Base-by-base conservation (phyloP, 1,284 basidiomycete species). In the Naganishia sp. region DNA sequence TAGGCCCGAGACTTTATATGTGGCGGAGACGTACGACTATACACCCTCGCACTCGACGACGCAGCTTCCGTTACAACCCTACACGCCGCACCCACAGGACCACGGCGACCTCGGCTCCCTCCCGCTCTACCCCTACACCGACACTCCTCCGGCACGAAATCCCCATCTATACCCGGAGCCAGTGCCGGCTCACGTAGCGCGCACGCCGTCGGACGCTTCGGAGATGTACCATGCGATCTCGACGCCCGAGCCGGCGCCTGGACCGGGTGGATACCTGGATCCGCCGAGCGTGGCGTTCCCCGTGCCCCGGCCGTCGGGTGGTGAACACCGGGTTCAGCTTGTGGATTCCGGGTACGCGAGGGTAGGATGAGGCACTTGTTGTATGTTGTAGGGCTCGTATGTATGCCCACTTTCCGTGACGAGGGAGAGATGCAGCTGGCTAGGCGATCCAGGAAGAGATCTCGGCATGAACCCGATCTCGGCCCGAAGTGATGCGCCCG, bases 341-440 rank as follows among this genome's bases (percentile, higher is more conserved):
- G 62, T 54, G 3, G 52, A 63, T 63, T 31, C 51, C 18, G 62
- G 62, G 11, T 63, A 63, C 23, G 52, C 31, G 32, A 49, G 47
- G 46, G 21, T 49, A 25, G 21, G 21, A 23, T 25, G 47, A 23
- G 35, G 35, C 3, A 39, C 7, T 39, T 9, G 35, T 13, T 13
- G 35, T 13, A 39, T 39, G 35, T 39, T 39, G 35, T 39, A 39
- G 7, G 7, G 35, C 7, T 39, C 7, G 35, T 9, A 9, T 39
- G 28, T 28, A 28, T 28, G 28, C 28, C 28, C 28, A 28, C 28
- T 28, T 28, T 28, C 28, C 28, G 28, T 28, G 28, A 28, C 28
- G 28, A 28, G 28, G 28, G 28, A 28, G 28, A 28, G 28, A 28
- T 28, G 28, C 28, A 28, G 28, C 2, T 2, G 28, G 4, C 28